Conservation (phyloP, 1,139 yeast genomes). For the Wickerhamomyces sp. region DNA sequence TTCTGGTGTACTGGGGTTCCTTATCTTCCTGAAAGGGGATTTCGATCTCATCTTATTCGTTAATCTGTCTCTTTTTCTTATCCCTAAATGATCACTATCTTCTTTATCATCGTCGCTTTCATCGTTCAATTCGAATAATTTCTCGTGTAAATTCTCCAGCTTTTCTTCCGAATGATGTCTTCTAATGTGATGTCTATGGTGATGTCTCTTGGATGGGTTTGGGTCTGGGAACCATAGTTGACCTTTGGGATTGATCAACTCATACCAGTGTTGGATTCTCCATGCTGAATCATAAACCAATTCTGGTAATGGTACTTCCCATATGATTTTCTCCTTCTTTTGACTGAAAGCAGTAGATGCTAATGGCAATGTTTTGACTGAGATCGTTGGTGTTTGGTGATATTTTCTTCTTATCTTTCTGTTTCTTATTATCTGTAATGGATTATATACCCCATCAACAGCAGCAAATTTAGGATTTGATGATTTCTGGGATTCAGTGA, state of each 20-base stretch:
- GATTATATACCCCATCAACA: slow-evolving; percentile 72
- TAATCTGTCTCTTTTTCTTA: slow-evolving; percentile 15
- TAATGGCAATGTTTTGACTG: slow-evolving; percentile 34
- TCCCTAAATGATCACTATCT: slow-evolving; percentile 4
- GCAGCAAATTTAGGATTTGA: slow-evolving; percentile 25
- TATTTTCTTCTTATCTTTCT: slow-evolving; percentile 50
- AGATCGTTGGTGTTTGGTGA: slow-evolving; percentile 27
- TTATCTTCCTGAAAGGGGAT: slow-evolving; percentile 19
- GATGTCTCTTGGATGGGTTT: neutral
- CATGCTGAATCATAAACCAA: slow-evolving; percentile 57
- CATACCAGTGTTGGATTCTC: slow-evolving; percentile 64
- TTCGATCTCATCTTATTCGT: slow-evolving; percentile 19
- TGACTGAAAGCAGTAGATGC: slow-evolving; percentile 54
- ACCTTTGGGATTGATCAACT: slow-evolving; percentile 50
- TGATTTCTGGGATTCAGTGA: slow-evolving; percentile 36
- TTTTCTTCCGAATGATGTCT: slow-evolving; percentile 7
- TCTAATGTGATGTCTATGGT: slow-evolving; percentile 8
- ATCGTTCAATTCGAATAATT: slow-evolving; percentile 11
- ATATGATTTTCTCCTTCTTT: slow-evolving; percentile 35
- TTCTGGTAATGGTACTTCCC: slow-evolving; percentile 72
- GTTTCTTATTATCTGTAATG: slow-evolving; percentile 74
- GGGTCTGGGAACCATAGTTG: slow-evolving; percentile 50
- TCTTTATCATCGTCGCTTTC: slow-evolving; percentile 4
- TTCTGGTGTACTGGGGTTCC: slow-evolving; percentile 1
- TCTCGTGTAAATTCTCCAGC: slow-evolving; percentile 12